These are phyloP conservation scores for Lathyrus oleraceus DNA, from an alignment of 306 rosid species.

Conservation along the genomic window DNA sequence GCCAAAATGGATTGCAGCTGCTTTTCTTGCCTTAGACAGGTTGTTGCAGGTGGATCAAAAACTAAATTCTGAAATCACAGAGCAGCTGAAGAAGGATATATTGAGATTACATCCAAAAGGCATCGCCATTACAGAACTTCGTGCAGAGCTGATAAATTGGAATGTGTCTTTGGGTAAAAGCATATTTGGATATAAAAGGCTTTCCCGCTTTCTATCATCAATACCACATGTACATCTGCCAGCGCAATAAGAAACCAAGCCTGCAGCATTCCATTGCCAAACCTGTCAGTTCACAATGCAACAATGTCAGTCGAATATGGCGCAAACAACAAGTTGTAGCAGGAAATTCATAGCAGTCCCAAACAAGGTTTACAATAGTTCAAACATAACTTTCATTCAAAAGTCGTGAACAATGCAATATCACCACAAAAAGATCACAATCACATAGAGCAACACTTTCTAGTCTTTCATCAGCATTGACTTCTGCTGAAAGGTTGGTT, in stretches of 20 bases:
- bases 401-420: too few species aligned
- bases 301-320: too few species aligned
- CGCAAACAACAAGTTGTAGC: too few species aligned
- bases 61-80: conserved; percentile 75
- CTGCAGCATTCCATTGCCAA: too few species aligned
- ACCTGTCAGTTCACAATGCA: too few species aligned
- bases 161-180: conserved; percentile 40
- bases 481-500: conserved; percentile 64
- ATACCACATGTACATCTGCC: conserved; percentile 51
- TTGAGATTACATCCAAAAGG: conserved; percentile 65
- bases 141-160: conserved; percentile 41
- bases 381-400: too few species aligned
- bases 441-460: conserved; percentile 57
- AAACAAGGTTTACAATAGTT: too few species aligned
- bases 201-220: conserved; percentile 57
- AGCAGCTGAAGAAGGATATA: conserved; percentile 81
- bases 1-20: conserved; percentile 97
- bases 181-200: conserved; percentile 52
- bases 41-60: conserved; percentile 90
- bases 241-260: too few species aligned
- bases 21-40: conserved; percentile 91
- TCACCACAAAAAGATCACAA: conserved; percentile 66
- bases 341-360: too few species aligned
- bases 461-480: conserved; percentile 64
- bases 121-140: conserved; percentile 49